Evolutionary conservation across 1,284 basidiomycete genomes (phyloP).

Genomic region (Termitomyces sp.): DNA sequence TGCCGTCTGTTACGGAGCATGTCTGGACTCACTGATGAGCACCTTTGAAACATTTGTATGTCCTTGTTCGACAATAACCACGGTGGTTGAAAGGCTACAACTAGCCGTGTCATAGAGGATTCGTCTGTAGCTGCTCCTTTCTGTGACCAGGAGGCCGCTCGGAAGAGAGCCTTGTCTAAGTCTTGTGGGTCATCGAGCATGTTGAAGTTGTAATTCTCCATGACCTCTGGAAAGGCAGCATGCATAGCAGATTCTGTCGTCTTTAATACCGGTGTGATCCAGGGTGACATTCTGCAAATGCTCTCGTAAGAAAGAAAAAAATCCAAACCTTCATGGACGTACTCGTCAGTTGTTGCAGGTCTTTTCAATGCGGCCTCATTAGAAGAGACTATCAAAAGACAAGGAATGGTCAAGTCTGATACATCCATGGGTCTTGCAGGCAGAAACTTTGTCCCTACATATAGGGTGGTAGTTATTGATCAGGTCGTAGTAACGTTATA

Average conservation of each 20-base stretch:
- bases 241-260: constrained; percentile 52
- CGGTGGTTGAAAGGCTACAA: constrained; percentile 57
- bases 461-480: not conserved
- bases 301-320: not conserved
- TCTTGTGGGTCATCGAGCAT: constrained; percentile 29
- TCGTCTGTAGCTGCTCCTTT: constrained; percentile 5
- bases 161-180: constrained; percentile 38
- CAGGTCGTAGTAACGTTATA: not conserved
- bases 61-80: constrained; percentile 57
- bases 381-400: constrained; percentile 29
- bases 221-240: constrained; percentile 37
- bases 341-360: constrained; percentile 38
- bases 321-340: constrained; percentile 4
- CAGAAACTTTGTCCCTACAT: constrained; percentile 33
- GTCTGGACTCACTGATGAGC: constrained; percentile 34
- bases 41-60: constrained; percentile 46
- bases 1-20: not conserved
- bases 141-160: constrained; percentile 44
- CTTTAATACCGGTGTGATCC: constrained; percentile 48
- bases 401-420: constrained; percentile 42
- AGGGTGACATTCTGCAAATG: constrained; percentile 26
- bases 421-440: constrained; percentile 30
- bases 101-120: constrained; percentile 22
- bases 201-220: constrained; percentile 36
- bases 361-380: constrained; percentile 20